Conservation (phyloP, 225 moss, liverwort and hornwort species). For the Sphagnum tenellum region DNA sequence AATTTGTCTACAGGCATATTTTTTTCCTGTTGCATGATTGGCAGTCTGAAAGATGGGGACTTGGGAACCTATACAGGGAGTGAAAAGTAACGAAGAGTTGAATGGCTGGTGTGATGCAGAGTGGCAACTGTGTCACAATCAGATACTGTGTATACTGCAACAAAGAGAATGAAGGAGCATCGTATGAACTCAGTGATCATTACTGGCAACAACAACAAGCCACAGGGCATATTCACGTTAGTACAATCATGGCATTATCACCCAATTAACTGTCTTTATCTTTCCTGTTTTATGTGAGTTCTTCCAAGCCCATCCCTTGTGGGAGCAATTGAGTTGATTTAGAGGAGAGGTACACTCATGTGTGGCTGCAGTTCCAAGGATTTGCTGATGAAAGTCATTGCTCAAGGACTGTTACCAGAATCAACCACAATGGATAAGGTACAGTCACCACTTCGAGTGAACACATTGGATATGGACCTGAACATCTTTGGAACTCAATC, state of each 20-base stretch:
- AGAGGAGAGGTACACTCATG: neutral
- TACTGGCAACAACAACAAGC: slow-evolving; percentile 65
- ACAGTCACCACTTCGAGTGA: neutral
- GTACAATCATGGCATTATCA: slow-evolving; percentile 1
- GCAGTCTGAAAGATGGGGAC: no score
- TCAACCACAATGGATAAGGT: slow-evolving; percentile 97
- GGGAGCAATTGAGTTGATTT: no score
- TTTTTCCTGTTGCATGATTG: no score
- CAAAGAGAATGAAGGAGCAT: slow-evolving; percentile 91
- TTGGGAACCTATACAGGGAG: no score
- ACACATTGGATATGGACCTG: no score
- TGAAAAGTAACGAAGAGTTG: no score
- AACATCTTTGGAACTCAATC: no score
- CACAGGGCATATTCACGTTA: slow-evolving; percentile 97
- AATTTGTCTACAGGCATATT: no score
- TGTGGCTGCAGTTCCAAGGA: slow-evolving; percentile 74
- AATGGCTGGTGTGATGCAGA: slow-evolving; percentile 22
- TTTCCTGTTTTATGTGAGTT: no score
- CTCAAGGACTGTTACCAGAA: slow-evolving; percentile 79
- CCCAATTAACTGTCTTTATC: no score
- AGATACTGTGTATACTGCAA: slow-evolving; percentile 78
- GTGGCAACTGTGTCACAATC: slow-evolving; percentile 76
- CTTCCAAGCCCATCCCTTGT: no score
- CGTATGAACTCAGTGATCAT: slow-evolving; percentile 94
- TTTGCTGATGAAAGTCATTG: slow-evolving; percentile 96